Evolutionary conservation across 257 asterid genomes (phyloP), one percentile per base, ranked within the genome.

Genomic region (Leonotis leonurus): DNA sequence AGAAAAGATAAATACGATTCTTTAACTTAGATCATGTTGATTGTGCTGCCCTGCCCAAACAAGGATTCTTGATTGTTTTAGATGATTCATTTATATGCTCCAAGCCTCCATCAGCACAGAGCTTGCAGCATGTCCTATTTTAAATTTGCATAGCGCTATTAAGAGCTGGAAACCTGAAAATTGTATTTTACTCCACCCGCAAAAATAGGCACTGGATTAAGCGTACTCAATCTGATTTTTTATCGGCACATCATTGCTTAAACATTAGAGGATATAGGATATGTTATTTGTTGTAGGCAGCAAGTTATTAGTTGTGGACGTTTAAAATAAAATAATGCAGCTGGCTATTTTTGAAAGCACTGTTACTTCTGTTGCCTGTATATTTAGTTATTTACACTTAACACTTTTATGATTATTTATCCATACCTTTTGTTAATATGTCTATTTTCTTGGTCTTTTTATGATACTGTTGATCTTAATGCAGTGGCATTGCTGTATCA

Each of bases 401-500:
- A n/a, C n/a, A n/a, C 41, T 35, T 35, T 12, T 11, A 27, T 22
- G 20, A 24, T 24, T n/a, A 12, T 26, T 13, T 25, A 11, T 5
- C 3, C 5, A 39, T 49, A 62, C 46, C 56, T 41, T 24, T 35
- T 35, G 32, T 24, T 39, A 29, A 49, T 39, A 43, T 39, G 17
- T 45, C 24, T 43, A 17, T 67, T 69, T 46, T 43, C 37, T 51
- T 11, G 37, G 29, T 18, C 49, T 10, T 61, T 30, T 51, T 55
- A 66, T 70, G 17, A 56, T 60, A 39, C 17, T 4, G 26, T 68
- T 65, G 56, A 57, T 73, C 36, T 54, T 8, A 37, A 56, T 66
- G 77, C 94, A 93, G 97, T 71, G 99, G 99, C 35, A 81, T 93
- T 80, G 99, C 97, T 56, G 99, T 93, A 65, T 93, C 99, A 70